These are phyloP conservation scores for Oidium heveae DNA, from an alignment of 2,329 filamentous ascomycete species.

Conservation along the genomic window DNA sequence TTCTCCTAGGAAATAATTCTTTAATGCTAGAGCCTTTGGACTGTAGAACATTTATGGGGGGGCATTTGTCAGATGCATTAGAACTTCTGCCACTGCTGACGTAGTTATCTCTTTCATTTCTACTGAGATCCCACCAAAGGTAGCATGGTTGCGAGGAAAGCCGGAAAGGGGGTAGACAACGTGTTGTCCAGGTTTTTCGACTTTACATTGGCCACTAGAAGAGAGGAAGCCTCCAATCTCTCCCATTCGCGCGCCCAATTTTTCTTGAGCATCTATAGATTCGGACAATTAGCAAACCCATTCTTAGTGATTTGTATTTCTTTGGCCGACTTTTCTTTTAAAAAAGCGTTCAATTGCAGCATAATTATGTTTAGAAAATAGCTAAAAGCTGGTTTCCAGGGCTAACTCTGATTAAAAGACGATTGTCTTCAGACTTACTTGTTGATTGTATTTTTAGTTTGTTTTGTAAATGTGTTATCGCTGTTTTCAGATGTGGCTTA, in stretches of 20 bases:
- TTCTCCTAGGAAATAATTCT: neutral
- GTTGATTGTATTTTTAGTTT: too few species aligned
- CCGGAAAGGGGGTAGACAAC: neutral
- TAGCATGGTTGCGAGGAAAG: neutral
- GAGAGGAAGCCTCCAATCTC: neutral
- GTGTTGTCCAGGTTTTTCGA: neutral
- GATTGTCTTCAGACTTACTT: too few species aligned
- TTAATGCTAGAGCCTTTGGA: neutral
- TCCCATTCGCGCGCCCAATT: neutral
- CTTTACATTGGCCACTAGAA: neutral
- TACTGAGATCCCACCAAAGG: neutral
- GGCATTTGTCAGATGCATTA: neutral
- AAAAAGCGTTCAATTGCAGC: too few species aligned
- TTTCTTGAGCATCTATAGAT: neutral
- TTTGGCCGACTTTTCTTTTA: too few species aligned
- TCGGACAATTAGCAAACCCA: too few species aligned
- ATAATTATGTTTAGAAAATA: too few species aligned
- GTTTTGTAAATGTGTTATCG: too few species aligned
- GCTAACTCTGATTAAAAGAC: too few species aligned
- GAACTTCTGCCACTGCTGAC: neutral
- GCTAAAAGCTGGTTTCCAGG: too few species aligned
- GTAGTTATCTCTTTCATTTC: neutral
- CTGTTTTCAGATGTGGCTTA: too few species aligned
- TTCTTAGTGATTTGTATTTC: too few species aligned
- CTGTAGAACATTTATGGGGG: neutral